These are phyloP conservation scores for Lachancea kluyveri DNA, from an alignment of 805 yeast genomes.

Conservation along the genomic window DNA sequence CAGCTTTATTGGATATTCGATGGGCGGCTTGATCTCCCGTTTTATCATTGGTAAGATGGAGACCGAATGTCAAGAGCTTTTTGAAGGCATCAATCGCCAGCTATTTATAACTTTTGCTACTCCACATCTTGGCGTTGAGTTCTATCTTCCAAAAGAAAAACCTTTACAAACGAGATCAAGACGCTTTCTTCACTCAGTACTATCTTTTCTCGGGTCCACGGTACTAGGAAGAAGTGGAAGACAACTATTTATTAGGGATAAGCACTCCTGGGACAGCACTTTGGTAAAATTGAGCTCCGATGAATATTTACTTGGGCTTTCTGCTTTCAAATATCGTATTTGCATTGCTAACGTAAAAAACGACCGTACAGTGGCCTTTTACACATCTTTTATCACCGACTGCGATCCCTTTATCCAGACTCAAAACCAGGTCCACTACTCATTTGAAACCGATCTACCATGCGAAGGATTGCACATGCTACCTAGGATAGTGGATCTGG, in stretches of 20 bases:
- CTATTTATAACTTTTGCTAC: conserved; percentile 67
- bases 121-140: conserved; percentile 63
- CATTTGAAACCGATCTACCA: conserved; percentile 39
- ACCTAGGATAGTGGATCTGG: conserved; percentile 26
- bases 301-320: conserved; percentile 49
- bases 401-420: conserved; percentile 66
- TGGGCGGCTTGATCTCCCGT: conserved; percentile 82
- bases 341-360: conserved; percentile 69
- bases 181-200: conserved; percentile 15
- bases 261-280: conserved; percentile 30
- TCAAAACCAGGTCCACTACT: conserved; percentile 42
- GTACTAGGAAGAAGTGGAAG: conserved; percentile 63
- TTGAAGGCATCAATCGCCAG: conserved; percentile 57
- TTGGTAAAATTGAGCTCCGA: conserved; percentile 37
- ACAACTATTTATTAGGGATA: conserved; percentile 58
- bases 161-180: conserved; percentile 12
- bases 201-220: conserved; percentile 50
- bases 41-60: conserved; percentile 66
- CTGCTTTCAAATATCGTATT: conserved; percentile 48
- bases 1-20: conserved; percentile 79
- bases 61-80: conserved; percentile 45
- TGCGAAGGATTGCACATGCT: conserved; percentile 13
- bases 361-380: conserved; percentile 85
- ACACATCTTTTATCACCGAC: conserved; percentile 70
- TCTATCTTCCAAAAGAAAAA: conserved; percentile 36